These are phyloP conservation scores for Phytopythium mirpurense DNA, from an alignment of 352 stramenopile species.

Conservation along the genomic window DNA sequence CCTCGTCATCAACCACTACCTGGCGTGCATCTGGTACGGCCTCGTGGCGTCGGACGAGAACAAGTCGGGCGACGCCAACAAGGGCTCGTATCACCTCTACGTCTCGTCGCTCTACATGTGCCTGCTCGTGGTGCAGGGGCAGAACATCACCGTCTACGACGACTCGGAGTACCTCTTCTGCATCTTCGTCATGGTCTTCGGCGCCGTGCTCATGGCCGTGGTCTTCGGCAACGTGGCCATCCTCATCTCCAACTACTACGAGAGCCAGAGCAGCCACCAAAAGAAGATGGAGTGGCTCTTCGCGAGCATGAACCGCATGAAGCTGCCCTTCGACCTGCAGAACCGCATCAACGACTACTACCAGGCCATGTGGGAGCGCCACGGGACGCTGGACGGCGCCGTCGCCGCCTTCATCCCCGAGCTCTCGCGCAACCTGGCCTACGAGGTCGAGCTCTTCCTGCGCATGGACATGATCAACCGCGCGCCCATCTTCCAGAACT, in stretches of 20 bases:
- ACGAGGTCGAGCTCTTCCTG: conserved; percentile 80
- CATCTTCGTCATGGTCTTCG: conserved; percentile 62
- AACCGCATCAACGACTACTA: conserved; percentile 86
- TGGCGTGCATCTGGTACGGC: conserved; percentile 76
- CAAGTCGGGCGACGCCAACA: conserved; percentile 29
- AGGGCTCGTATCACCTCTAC: conserved; percentile 37
- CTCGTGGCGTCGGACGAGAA: conserved; percentile 46
- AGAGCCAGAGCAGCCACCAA: conserved; percentile 75
- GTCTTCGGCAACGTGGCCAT: conserved; percentile 87
- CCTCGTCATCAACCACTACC: conserved; percentile 72
- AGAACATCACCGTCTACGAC: conserved; percentile 65
- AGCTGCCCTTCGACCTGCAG: conserved; percentile 70
- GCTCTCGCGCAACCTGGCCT: conserved; percentile 71
- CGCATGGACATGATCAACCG: conserved; percentile 88
- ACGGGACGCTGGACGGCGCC: conserved; percentile 72
- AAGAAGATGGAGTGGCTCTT: conserved; percentile 88
- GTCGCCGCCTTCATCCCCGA: conserved; percentile 77
- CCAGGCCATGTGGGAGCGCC: conserved; percentile 80
- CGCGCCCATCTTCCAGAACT: conserved; percentile 78
- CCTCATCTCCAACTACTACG: conserved; percentile 83
- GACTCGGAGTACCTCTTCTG: conserved; percentile 75
- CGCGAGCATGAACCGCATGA: conserved; percentile 77
- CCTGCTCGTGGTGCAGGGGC: conserved; percentile 73
- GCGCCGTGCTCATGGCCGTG: conserved; percentile 76
- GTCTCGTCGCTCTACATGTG: conserved; percentile 62